A percentile compares a stretch with the other conserved stretches of the same genome.
Conservation (phyloP, 805 yeast genomes). For the Naumovozyma dairenensis region DNA sequence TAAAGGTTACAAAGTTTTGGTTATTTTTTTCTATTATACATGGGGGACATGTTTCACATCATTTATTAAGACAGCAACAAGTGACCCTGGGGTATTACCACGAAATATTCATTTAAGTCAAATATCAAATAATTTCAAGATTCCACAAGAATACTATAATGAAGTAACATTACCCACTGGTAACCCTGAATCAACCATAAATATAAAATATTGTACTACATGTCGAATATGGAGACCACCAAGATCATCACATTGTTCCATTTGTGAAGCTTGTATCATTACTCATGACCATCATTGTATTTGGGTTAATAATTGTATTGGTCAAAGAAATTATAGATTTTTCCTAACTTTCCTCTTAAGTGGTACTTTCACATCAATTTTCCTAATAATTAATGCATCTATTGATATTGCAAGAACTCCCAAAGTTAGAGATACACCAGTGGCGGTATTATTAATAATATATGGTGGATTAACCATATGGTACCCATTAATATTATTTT, state of each 20-base stretch:
- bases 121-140: constrained; percentile 24
- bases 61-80: constrained; percentile 43
- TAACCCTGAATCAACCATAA: constrained; percentile 11
- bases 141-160: constrained; percentile 53
- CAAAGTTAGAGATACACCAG: constrained; percentile 23
- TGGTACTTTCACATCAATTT: constrained; percentile 25
- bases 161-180: constrained; percentile 39
- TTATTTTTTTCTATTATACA: constrained; percentile 47
- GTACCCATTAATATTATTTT: constrained; percentile 47
- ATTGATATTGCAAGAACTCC: constrained; percentile 14
- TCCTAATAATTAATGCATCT: constrained; percentile 16
- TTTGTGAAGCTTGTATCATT: constrained; percentile 54
- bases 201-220: constrained; percentile 50
- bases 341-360: constrained; percentile 44
- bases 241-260: constrained; percentile 63
- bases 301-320: constrained; percentile 69
- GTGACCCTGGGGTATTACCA: constrained; percentile 68
- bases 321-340: constrained; percentile 58
- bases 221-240: constrained; percentile 74
- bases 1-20: constrained; percentile 23
- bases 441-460: constrained; percentile 44
- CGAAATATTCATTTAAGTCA: constrained; percentile 49
- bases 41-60: constrained; percentile 43
- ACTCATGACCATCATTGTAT: constrained; percentile 63
- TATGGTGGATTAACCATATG: constrained; percentile 36